Evolutionary conservation across 1,139 yeast genomes (phyloP).

Genomic region (Pneumocystis sp.): DNA sequence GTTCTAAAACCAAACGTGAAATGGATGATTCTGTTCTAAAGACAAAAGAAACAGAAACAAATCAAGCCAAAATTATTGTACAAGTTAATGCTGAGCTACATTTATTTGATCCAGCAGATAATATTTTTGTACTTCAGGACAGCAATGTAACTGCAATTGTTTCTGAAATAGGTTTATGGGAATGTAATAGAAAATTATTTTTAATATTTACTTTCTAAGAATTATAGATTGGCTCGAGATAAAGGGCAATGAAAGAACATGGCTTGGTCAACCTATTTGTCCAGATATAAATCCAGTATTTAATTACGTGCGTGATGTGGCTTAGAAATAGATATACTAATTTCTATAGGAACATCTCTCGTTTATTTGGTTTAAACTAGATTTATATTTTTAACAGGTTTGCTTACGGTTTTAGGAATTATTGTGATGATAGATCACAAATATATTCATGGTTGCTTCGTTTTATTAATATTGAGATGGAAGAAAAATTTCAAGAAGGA

Average conservation of each 20-base stretch:
- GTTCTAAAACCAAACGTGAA: neutral
- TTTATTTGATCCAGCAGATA: conserved; percentile 40
- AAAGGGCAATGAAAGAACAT: conserved; percentile 19
- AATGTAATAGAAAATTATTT: conserved; percentile 19
- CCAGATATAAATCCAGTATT: conserved; percentile 51
- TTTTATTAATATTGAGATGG: conserved; percentile 31
- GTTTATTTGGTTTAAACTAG: conserved; percentile 35
- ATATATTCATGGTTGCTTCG: conserved; percentile 51
- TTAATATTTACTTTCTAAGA: conserved; percentile 6
- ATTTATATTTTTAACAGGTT: neutral
- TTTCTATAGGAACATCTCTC: conserved; percentile 29
- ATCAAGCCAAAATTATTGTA: conserved; percentile 15
- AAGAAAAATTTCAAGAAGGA: conserved; percentile 37
- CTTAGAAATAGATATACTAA: neutral
- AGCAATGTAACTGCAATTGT: conserved; percentile 27
- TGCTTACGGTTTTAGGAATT: conserved; percentile 26
- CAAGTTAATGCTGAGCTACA: conserved; percentile 31
- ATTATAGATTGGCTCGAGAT: conserved; percentile 33
- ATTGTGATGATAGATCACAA: conserved; percentile 26
- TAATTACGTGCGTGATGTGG: conserved; percentile 25
- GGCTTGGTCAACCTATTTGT: conserved; percentile 33
- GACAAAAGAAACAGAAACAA: neutral
- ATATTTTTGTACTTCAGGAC: conserved; percentile 36
- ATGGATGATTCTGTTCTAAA: neutral
- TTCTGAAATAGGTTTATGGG: conserved; percentile 37